phyloP scores from a whole-genome alignment of 768 basidiomycete species.

The Hygrocybe coccinea region DNA sequence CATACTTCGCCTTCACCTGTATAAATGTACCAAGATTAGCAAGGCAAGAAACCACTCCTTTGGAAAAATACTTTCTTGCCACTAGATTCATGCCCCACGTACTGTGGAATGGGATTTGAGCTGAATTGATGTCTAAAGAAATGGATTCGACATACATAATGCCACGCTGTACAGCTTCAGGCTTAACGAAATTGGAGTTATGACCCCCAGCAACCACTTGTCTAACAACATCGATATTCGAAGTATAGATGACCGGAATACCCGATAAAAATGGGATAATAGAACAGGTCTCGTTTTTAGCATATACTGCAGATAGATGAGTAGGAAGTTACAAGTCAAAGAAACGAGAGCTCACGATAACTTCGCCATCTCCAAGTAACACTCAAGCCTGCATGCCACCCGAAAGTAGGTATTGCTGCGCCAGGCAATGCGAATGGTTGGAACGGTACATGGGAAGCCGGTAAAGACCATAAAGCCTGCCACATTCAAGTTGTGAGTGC shows the following conservation, averaged over 20 bases:
- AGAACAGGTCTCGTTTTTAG: conserved; percentile 37
- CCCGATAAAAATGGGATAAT: conserved; percentile 39
- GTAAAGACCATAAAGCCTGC: too few species aligned
- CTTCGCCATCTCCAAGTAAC: conserved; percentile 37
- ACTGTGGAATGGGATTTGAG: not conserved
- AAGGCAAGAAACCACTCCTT: not conserved
- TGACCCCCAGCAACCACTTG: conserved; percentile 40
- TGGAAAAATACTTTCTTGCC: conserved; percentile 4
- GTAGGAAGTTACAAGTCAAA: not conserved
- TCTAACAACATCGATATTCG: conserved; percentile 44
- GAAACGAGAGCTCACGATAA: conserved; percentile 23
- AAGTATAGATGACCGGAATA: conserved; percentile 35
- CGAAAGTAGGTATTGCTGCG: conserved; percentile 33
- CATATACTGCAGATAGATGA: conserved; percentile 8
- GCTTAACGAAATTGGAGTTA: conserved; percentile 39
- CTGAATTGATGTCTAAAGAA: not conserved
- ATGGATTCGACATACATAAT: conserved; percentile 27
- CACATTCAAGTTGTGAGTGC: too few species aligned
- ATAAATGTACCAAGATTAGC: not conserved
- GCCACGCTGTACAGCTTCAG: conserved; percentile 26
- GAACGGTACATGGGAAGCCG: conserved; percentile 28
- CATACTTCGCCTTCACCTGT: conserved; percentile 27
- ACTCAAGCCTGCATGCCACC: conserved; percentile 40
- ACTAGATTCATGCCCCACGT: conserved; percentile 33
- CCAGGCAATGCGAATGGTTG: conserved; percentile 38